A percentile compares a stretch with the other conserved stretches of the same genome.
Conservation (phyloP, 2,329 filamentous ascomycete species). For the Arthrobotrys iridis region DNA sequence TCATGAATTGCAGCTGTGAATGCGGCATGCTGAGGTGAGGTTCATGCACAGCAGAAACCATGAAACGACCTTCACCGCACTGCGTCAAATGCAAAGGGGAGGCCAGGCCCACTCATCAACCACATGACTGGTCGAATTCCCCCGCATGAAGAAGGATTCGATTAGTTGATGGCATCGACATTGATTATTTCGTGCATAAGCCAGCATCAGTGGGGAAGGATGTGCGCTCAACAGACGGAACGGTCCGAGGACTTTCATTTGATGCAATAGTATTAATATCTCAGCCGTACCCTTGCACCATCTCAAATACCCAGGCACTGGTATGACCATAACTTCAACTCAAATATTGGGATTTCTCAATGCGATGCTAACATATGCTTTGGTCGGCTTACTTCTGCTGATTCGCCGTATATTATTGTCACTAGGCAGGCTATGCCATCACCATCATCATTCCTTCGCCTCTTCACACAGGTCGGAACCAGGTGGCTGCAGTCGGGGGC, state of each 20-base stretch:
- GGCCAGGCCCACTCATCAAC: neutral
- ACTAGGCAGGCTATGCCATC: neutral
- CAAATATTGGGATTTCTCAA: neutral
- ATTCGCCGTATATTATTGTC: conserved; percentile 1
- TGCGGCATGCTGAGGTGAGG: neutral
- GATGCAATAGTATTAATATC: too few relatives aligned
- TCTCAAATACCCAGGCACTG: neutral
- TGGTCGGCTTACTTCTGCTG: conserved; percentile 1
- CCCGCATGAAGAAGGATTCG: conserved; percentile 2
- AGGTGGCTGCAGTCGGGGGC: too few relatives aligned
- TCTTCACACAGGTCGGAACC: neutral
- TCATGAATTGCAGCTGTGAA: neutral
- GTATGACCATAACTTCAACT: neutral
- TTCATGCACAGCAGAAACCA: neutral
- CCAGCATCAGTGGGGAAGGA: neutral
- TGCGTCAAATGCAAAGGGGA: too few relatives aligned
- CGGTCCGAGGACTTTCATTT: neutral
- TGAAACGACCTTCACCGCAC: neutral
- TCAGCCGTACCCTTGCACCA: neutral
- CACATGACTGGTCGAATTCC: neutral
- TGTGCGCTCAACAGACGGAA: neutral
- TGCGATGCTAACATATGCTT: too few relatives aligned
- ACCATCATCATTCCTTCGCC: neutral
- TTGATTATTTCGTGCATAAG: neutral
- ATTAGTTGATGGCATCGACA: neutral